Evolutionary conservation across 495 filamentous ascomycete genomes (phyloP), one percentile per base, ranked within the genome.

Genomic region (Podospora conica): DNA sequence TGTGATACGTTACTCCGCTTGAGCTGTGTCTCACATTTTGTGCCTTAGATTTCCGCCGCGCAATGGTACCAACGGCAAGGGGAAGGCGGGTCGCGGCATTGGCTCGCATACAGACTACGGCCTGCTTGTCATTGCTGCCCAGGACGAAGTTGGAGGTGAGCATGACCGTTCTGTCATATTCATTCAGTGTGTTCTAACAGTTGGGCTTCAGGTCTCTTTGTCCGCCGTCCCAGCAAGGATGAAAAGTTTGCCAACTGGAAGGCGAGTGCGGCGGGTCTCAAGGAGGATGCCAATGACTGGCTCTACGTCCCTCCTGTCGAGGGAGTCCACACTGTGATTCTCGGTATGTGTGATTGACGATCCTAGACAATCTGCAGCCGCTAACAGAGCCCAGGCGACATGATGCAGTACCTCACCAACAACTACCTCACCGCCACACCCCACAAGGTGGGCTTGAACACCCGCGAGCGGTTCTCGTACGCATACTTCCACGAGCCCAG

Each of bases 401-500:
- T 81, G 77, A 78, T 81, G 79, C 79, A 80, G 64, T 80, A 79
- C 65, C 64, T 81, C 29, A 81, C 79, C 55, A 68, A 70, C 59
- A 69, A 72, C 66, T 74, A 71, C 61, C 73, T 81, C 20, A 75
- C 68, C 3, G 78, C 79, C 12, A 81, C 79, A 0, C 78, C 78
- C 15, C 79, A 80, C 76, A 81, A 81, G 69, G 79, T 81, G 55
- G 79, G 76, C 15, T 74, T 81, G 53, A 80, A 81, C 67, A 79
- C 74, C 1, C 69, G 74, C 11, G 77, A 80, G 67, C 74, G 79
- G 1, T 81, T 73, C 61, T 70, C 75, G 0, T 74, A 77, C 55
- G 79, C 79, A 4, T 80, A 82, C 69, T 82, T 82, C 69, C 79
- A 82, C 67, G 79, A 82, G 66, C 79, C 79, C 3, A 79, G 71